Evolutionary conservation across 495 filamentous ascomycete species (phyloP).

Genomic region (Viridothelium virens): DNA sequence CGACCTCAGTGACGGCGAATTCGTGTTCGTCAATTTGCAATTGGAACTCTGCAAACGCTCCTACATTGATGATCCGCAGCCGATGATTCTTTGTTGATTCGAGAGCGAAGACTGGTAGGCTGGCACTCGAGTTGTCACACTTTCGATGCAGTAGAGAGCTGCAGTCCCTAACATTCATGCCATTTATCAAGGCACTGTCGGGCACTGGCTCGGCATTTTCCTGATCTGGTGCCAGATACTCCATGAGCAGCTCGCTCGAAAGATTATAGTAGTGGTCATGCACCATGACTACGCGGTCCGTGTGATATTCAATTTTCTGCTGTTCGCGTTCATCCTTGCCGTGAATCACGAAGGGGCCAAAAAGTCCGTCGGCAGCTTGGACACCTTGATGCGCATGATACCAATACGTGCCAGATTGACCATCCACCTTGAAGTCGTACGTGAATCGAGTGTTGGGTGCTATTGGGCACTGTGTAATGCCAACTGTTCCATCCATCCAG

Average conservation of each 20-base stretch:
- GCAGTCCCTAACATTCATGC: slow-evolving; percentile 44
- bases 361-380: slow-evolving; percentile 44
- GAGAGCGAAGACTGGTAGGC: slow-evolving; percentile 21
- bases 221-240: slow-evolving; percentile 46
- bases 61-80: slow-evolving; percentile 33
- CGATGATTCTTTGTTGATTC: slow-evolving; percentile 26
- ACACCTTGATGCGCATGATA: slow-evolving; percentile 32
- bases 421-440: slow-evolving; percentile 31
- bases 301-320: slow-evolving; percentile 39
- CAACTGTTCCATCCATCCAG: slow-evolving; percentile 28
- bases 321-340: slow-evolving; percentile 38
- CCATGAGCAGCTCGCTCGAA: slow-evolving; percentile 41
- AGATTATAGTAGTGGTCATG: slow-evolving; percentile 54
- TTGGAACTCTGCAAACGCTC: slow-evolving; percentile 23
- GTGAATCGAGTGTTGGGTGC: slow-evolving; percentile 31
- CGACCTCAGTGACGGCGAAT: slow-evolving; percentile 21
- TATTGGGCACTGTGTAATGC: slow-evolving; percentile 29
- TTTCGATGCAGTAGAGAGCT: slow-evolving; percentile 37
- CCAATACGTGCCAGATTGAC: slow-evolving; percentile 35
- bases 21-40: slow-evolving; percentile 26
- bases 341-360: slow-evolving; percentile 51
- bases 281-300: slow-evolving; percentile 49
- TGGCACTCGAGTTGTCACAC: slow-evolving; percentile 33
- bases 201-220: slow-evolving; percentile 38
- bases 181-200: slow-evolving; percentile 50